Base-by-base conservation (phyloP, 2,329 filamentous ascomycete genomes). In the Pseudomassariella vexata region DNA sequence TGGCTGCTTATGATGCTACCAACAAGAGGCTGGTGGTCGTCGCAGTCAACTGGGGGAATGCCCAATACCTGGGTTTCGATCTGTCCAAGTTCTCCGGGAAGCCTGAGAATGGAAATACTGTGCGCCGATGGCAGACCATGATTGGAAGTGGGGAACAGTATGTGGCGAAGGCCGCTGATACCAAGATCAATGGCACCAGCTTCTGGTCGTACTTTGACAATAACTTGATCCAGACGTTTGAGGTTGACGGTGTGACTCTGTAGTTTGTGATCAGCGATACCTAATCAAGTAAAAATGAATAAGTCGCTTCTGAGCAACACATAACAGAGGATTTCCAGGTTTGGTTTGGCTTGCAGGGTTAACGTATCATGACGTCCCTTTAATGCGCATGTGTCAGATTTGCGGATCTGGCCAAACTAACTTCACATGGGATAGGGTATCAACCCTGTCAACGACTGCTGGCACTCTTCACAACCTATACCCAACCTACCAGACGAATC, bases 1-100 rank as follows among this genome's bases (percentile, higher is more conserved):
- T 62, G 8, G 60, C 60, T 14, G 62, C 62, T 9, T 64, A 64
- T 31, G 59, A 65, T 27, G 33, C 42, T 3, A 34, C 45, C 30
- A 41, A 37, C 35, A 38, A 36, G 28, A 48, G 46, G 41, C 38
- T 48, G 9, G 19, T 30, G 11, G 11, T 24, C 9, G 34, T 39
- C 9, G 33, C 35, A 8, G 35, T 58, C 10, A 66, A 66, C 42
- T 64, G 55, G 53, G 55, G 46, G 15, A 28, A 28, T 9, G 49
- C 50, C 14, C 58, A 62, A 42, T 55, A 60, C 30, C 37, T 62
- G 21, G 56, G 53, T 36, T 64, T 65, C 40, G 60, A 65, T 17
- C 39, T 65, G 15, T 50, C 51, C 2, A 40, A 34, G 18, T 65
- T 65, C 40, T 39, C 35, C 14, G 46, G 48, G 17, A 36, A 49